Evolutionary conservation across 2,329 filamentous ascomycete genomes (phyloP).

Genomic region (Exophiala calicioides): DNA sequence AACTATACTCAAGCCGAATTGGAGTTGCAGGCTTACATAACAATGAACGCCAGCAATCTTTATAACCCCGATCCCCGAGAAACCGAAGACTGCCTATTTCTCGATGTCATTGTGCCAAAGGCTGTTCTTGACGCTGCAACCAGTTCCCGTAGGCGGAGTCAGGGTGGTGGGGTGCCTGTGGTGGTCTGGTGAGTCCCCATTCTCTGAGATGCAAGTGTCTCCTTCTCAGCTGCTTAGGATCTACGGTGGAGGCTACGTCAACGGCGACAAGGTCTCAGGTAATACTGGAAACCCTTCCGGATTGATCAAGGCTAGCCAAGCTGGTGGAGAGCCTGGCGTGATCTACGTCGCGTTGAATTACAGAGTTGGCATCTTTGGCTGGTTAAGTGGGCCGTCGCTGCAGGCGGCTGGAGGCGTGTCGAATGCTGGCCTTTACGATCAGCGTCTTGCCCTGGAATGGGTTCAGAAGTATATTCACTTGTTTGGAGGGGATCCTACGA

Average conservation of each 20-base stretch:
- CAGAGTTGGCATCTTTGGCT: slow-evolving; percentile 52
- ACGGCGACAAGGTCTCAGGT: slow-evolving; percentile 43
- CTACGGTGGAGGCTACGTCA: slow-evolving; percentile 55
- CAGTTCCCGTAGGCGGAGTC: slow-evolving; percentile 39
- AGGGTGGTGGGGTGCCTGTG: slow-evolving; percentile 38
- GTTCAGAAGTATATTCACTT: slow-evolving; percentile 55
- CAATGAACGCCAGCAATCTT: too few relatives aligned
- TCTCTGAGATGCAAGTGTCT: too few relatives aligned
- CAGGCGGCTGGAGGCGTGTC: slow-evolving; percentile 44
- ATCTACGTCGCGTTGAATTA: slow-evolving; percentile 54
- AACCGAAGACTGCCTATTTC: slow-evolving; percentile 42
- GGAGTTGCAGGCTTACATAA: too few relatives aligned
- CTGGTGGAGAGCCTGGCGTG: slow-evolving; percentile 40
- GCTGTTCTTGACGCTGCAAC: slow-evolving; percentile 35
- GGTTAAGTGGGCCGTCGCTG: slow-evolving; percentile 48
- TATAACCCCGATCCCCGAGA: slow-evolving; percentile 38
- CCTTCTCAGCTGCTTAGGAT: too few relatives aligned
- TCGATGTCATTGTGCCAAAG: slow-evolving; percentile 41
- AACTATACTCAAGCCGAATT: too few relatives aligned
- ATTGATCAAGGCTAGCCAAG: slow-evolving; percentile 45
- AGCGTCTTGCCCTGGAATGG: slow-evolving; percentile 61
- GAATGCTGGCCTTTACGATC: slow-evolving; percentile 51
- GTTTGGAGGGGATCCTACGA: slow-evolving; percentile 56
- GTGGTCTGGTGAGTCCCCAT: slow-evolving; percentile 41
- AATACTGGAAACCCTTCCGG: slow-evolving; percentile 40